Evolutionary conservation across 805 yeast genomes (phyloP), one percentile per base, ranked within the genome.

Genomic region (Teunomyces panamensis): DNA sequence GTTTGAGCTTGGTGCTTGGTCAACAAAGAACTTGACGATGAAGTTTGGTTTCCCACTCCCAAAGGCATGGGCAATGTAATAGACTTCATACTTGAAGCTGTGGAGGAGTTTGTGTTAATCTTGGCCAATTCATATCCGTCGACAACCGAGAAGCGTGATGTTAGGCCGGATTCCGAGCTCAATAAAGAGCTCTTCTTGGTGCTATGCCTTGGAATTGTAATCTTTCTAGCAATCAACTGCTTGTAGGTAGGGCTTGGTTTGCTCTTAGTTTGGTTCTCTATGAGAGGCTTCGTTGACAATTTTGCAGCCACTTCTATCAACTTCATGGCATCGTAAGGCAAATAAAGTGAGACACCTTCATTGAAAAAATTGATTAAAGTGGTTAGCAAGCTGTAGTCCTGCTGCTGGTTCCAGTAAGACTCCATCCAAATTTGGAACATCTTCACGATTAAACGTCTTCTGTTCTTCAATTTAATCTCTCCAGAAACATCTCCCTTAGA

Each of bases 351-450:
- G n/a, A 83, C 74, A 10, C 84, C 89, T 64, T 87, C 96, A 62
- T 87, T 87, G 59, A 88, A 84, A 60, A 89, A 86, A 58, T 87
- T 87, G 39, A 87, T 76, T 57, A 89, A 68, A 0, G 89, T 84
- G 9, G 94, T 81, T 41, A 90, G 67, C 34, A 84, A 69, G 24
- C 64, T 67, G 51, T 78, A 79, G 62, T 90, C 96, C 5, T 65
- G 46, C 37, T 76, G 73, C 42, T 78, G 80, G 52, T 83, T 80
- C 97, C 97, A 92, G 62, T 86, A 90, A 44, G 94, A 84, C 64
- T 89, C 96, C 64, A 92, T 68, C 99, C 99, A 92, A 30, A 80
- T 71, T 62, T 83, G 87, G 60, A 90, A 80, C 63, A 85, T 74
- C 53, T 79, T 80, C 54, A 85, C 81, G 34, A 89, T 82, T 42